Conservation (phyloP, 176 grass and related monocot species). For the Guadua angustifolia region DNA sequence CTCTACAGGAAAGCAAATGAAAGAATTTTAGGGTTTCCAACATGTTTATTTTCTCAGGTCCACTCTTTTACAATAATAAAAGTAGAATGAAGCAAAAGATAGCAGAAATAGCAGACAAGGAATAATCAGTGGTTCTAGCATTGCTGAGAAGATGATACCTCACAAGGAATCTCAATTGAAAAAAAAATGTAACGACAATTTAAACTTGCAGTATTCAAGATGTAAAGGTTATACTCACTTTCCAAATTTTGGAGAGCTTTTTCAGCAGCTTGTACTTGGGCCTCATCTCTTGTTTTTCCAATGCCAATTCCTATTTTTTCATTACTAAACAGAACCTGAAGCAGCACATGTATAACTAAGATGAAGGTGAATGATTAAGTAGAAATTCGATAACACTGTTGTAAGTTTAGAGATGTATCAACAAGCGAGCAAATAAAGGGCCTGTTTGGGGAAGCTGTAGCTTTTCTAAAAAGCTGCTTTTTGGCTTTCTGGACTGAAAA, state of each 20-base stretch:
- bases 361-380: constrained; percentile 39
- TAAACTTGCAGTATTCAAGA: constrained; percentile 13
- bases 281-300: constrained; percentile 89
- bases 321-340: constrained; percentile 86
- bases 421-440: constrained; percentile 1
- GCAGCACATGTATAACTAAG: constrained; percentile 30
- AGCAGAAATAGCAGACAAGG: background rate
- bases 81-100: background rate
- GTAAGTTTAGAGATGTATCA: constrained; percentile 28
- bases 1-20: constrained; percentile 1
- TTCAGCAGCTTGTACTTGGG: constrained; percentile 90
- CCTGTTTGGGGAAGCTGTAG: too few species aligned
- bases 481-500: too few species aligned
- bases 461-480: too few species aligned
- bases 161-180: background rate
- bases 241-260: constrained; percentile 83
- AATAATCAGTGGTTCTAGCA: background rate
- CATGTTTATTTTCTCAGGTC: constrained; percentile 1
- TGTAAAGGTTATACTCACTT: constrained; percentile 52
- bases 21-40: background rate
- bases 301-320: constrained; percentile 91
- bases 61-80: constrained; percentile 6
- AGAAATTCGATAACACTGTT: constrained; percentile 10
- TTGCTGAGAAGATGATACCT: background rate
- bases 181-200: constrained; percentile 4